These are phyloP conservation scores for Eucommia ulmoides DNA, from an alignment of 257 asterid species.

Conservation along the genomic window DNA sequence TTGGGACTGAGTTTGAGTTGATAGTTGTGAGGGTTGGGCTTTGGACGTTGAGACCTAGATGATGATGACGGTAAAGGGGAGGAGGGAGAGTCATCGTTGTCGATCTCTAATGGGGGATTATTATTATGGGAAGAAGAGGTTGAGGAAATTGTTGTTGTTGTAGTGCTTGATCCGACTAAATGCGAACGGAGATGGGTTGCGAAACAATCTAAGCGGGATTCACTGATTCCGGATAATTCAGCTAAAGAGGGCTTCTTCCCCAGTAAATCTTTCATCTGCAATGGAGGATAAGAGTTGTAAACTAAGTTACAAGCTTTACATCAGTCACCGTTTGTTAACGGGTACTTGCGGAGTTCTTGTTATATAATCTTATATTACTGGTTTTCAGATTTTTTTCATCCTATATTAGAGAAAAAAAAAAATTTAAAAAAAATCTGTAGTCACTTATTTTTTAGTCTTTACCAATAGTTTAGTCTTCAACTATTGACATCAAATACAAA, in stretches of 20 bases:
- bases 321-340: no score
- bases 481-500: no score
- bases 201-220: slow-evolving; percentile 68
- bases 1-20: slow-evolving; percentile 51
- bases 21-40: slow-evolving; percentile 36
- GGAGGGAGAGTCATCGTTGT: slow-evolving; percentile 19
- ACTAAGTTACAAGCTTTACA: no score
- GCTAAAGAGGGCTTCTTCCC: slow-evolving; percentile 58
- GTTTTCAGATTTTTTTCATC: no score
- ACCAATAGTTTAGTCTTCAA: no score
- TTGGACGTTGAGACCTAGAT: slow-evolving; percentile 30
- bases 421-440: no score
- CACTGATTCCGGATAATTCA: slow-evolving; percentile 75
- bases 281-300: no score
- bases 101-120: no score
- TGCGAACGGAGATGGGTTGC: slow-evolving; percentile 62
- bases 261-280: slow-evolving; percentile 79
- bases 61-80: slow-evolving; percentile 29
- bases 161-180: slow-evolving; percentile 54
- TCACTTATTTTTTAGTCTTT: no score
- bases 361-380: no score
- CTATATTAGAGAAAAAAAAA: no score
- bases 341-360: no score
- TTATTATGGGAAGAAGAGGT: slow-evolving; percentile 22
- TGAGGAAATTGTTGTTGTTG: slow-evolving; percentile 16